Evolutionary conservation across 257 asterid species (phyloP).

Genomic region (Penstemon newberryi): DNA sequence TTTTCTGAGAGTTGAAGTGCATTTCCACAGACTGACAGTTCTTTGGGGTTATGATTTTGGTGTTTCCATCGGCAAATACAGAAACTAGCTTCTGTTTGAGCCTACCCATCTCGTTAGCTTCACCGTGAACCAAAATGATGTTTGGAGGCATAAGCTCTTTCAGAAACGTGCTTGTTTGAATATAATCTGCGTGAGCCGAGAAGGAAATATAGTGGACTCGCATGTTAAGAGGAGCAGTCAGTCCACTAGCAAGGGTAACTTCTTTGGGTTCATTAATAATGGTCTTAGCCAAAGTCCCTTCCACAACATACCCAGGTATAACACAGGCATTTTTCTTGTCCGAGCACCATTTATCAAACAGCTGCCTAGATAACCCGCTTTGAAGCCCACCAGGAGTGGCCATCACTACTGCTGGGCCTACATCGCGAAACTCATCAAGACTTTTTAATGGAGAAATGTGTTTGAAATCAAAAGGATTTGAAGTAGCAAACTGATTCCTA

Average conservation of each 20-base stretch:
- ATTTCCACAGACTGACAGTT: constrained; percentile 90
- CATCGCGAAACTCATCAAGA: constrained; percentile 77
- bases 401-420: constrained; percentile 94
- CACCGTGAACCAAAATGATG: constrained; percentile 91
- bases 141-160: constrained; percentile 96
- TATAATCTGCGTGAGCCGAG: constrained; percentile 97
- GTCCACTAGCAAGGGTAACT: constrained; percentile 84
- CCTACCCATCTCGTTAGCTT: constrained; percentile 86
- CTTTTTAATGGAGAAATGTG: constrained; percentile 85
- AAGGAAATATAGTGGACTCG: constrained; percentile 88
- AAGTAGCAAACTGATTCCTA: constrained; percentile 62
- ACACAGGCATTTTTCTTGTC: constrained; percentile 88
- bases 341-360: constrained; percentile 91
- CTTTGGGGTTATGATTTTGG: constrained; percentile 85
- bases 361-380: constrained; percentile 93
- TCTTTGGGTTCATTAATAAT: constrained; percentile 90
- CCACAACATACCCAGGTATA: constrained; percentile 85
- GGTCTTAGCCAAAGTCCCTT: constrained; percentile 86
- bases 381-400: constrained; percentile 95
- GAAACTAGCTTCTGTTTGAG: constrained; percentile 87
- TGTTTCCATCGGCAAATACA: constrained; percentile 78
- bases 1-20: constrained; percentile 91
- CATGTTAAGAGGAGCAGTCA: constrained; percentile 88
- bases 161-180: constrained; percentile 87
- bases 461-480: constrained; percentile 88